These are phyloP conservation scores for Calonectria crousiana DNA, from an alignment of 2,329 filamentous ascomycete species.

Conservation along the genomic window DNA sequence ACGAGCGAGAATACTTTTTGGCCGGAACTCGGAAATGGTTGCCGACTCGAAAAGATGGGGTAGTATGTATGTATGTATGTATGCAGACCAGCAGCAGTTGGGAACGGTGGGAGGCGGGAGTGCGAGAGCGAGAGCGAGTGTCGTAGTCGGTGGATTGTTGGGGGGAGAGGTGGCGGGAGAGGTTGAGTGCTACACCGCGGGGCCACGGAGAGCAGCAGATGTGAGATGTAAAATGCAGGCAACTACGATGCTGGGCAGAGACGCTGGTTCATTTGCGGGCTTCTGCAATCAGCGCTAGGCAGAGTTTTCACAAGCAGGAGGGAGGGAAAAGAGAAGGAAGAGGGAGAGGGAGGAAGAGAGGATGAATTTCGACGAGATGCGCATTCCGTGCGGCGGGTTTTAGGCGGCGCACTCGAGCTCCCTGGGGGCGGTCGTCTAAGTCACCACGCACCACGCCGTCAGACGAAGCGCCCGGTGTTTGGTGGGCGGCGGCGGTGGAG, in stretches of 20 bases:
- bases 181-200: conserved; percentile 11
- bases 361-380: conserved; percentile 15
- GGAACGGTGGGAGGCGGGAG: conserved; percentile 18
- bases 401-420: conserved; percentile 4
- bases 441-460: conserved; percentile 2
- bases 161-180: conserved; percentile 15
- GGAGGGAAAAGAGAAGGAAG: not conserved
- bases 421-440: not conserved
- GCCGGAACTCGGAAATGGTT: not conserved
- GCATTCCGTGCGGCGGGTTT: conserved; percentile 7
- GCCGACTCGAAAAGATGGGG: conserved; percentile 13
- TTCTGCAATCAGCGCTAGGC: not conserved
- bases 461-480: conserved; percentile 11
- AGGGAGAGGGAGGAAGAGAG: not conserved
- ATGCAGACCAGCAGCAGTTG: conserved; percentile 16
- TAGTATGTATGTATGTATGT: not conserved
- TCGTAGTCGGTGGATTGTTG: conserved; percentile 23
- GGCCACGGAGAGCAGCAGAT: not conserved
- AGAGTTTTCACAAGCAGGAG: not conserved
- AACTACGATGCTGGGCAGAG: not conserved
- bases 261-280: not conserved
- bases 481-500: conserved; percentile 8
- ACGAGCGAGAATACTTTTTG: not conserved
- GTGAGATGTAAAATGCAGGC: not conserved
- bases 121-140: conserved; percentile 12